These are phyloP conservation scores for Bipolaris gigantea DNA, from an alignment of 2,329 filamentous ascomycete genomes.

Conservation along the genomic window DNA sequence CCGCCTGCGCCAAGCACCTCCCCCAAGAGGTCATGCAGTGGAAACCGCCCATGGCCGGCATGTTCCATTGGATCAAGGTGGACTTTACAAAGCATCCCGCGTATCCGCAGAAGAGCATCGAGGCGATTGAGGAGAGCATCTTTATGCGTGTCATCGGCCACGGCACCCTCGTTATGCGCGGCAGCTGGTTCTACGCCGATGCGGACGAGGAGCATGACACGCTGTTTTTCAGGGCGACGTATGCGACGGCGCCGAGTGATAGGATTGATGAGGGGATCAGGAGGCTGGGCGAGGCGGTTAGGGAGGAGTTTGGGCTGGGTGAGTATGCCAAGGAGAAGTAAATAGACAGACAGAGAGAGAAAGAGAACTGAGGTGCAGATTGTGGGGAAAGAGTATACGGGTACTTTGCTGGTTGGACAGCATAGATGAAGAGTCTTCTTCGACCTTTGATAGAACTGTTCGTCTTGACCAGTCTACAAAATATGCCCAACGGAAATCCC, in stretches of 20 bases:
- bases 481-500: not conserved
- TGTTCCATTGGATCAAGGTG: constrained; percentile 88
- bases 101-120: constrained; percentile 53
- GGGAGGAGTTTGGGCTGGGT: constrained; percentile 59
- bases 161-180: constrained; percentile 78
- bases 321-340: constrained; percentile 11
- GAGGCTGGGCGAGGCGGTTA: constrained; percentile 74
- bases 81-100: constrained; percentile 68
- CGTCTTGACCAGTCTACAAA: not conserved
- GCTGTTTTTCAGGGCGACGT: constrained; percentile 89
- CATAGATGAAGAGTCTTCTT: not conserved
- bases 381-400: not conserved
- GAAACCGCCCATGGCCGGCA: constrained; percentile 79
- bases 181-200: constrained; percentile 89
- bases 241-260: constrained; percentile 69
- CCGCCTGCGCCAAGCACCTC: constrained; percentile 77
- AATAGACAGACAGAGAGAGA: not conserved
- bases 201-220: constrained; percentile 59
- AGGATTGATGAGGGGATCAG: constrained; percentile 55
- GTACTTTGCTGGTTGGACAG: not conserved
- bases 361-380: not conserved
- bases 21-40: constrained; percentile 76
- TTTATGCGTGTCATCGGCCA: constrained; percentile 75
- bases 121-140: constrained; percentile 79
- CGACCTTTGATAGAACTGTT: not conserved